A percentile compares a stretch with the other conserved stretches of the same genome.
Evolutionary conservation across 305 asterid genomes (phyloP).

Genomic region (Stenogyne calaminthoides): DNA sequence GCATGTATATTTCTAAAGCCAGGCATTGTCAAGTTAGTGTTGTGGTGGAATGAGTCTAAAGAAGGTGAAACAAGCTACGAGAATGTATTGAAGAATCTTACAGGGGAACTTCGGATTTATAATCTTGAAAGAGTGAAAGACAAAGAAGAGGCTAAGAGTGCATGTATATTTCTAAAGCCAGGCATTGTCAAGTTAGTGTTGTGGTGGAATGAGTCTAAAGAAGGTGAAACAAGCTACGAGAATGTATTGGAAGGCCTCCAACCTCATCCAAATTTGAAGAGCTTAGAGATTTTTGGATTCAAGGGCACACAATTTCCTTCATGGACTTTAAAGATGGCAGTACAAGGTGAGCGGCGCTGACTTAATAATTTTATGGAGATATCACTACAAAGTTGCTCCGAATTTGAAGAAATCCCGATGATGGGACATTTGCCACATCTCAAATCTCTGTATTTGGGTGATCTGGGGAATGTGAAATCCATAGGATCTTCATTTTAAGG

Average conservation of each 20-base stretch:
- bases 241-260: conserved; percentile 9
- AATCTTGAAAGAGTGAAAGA: conserved; percentile 29
- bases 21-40: conserved; percentile 6
- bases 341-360: not conserved
- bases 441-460: not conserved
- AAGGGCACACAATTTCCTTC: not conserved
- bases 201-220: not conserved
- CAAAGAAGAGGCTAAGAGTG: conserved; percentile 23
- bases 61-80: not conserved
- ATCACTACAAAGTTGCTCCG: not conserved
- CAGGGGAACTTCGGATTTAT: conserved; percentile 19
- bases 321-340: not conserved
- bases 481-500: not conserved
- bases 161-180: conserved; percentile 27
- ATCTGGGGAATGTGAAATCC: not conserved
- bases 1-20: conserved; percentile 30
- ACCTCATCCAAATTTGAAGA: conserved; percentile 13
- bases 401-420: conserved; percentile 17
- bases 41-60: conserved; percentile 6
- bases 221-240: not conserved
- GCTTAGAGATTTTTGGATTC: not conserved
- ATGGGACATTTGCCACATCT: conserved; percentile 21
- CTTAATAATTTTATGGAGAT: not conserved
- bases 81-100: conserved; percentile 25
- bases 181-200: conserved; percentile 15